These are phyloP conservation scores for Plasmodium sp. DNA, from an alignment of 169 alveolate species.

Conservation along the genomic window DNA sequence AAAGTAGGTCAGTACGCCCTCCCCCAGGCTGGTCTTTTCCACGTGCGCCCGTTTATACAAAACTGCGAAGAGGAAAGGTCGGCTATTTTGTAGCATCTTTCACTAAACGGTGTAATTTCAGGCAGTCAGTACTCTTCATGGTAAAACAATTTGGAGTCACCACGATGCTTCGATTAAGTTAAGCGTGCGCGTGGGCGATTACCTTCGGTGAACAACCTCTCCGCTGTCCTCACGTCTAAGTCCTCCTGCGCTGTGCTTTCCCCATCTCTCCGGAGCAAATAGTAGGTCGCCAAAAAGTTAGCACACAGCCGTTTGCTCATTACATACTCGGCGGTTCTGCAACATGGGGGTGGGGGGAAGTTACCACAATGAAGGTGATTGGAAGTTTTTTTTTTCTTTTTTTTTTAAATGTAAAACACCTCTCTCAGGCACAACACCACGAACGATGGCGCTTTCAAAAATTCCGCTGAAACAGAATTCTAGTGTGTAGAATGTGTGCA, in stretches of 20 bases:
- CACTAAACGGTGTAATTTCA: background rate
- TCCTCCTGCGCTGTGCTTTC: constrained; percentile 12
- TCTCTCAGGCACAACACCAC: too few relatives aligned
- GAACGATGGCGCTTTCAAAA: background rate
- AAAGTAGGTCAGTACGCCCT: constrained; percentile 44
- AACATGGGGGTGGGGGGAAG: background rate
- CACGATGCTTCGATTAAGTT: background rate
- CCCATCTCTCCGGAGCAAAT: constrained; percentile 41
- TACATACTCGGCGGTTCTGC: constrained; percentile 55
- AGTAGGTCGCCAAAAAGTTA: constrained; percentile 34
- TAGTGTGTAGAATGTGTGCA: background rate
- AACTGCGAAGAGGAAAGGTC: constrained; percentile 1
- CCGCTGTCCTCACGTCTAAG: constrained; percentile 20
- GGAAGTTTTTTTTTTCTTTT: background rate
- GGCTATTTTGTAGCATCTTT: background rate
- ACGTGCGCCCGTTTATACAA: background rate
- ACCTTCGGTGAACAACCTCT: constrained; percentile 52
- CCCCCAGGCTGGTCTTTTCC: background rate
- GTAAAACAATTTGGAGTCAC: background rate
- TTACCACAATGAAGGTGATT: background rate
- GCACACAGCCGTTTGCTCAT: constrained; percentile 63
- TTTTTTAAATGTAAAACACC: background rate
- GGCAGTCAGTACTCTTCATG: background rate
- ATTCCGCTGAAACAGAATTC: background rate
- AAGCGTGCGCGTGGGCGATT: background rate